Evolutionary conservation across 805 yeast species (phyloP).

Genomic region (Sugiyamaella marilandica): DNA sequence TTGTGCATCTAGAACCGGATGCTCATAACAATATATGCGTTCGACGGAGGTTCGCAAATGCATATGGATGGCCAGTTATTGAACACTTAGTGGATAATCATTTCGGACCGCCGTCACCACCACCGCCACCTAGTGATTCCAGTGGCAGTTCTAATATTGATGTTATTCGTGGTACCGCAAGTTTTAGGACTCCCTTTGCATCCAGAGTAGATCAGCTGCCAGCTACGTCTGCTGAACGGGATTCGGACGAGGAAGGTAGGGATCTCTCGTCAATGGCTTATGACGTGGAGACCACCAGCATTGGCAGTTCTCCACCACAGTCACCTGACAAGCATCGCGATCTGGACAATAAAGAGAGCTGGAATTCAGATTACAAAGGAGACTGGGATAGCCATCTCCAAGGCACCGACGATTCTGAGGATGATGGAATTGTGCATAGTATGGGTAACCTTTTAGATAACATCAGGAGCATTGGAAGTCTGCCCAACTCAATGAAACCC

Average conservation of each 20-base stretch:
- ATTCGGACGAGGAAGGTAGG: background rate
- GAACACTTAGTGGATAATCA: constrained; percentile 71
- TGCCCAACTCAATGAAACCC: background rate
- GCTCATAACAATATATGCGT: constrained; percentile 94
- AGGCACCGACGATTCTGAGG: constrained; percentile 19
- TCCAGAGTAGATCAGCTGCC: background rate
- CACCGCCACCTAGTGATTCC: background rate
- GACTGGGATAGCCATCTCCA: constrained; percentile 24
- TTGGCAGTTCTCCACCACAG: background rate
- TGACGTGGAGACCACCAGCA: constrained; percentile 5
- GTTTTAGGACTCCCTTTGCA: constrained; percentile 1
- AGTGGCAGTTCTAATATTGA: background rate
- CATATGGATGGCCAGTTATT: constrained; percentile 94
- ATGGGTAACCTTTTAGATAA: constrained; percentile 22
- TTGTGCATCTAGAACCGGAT: constrained; percentile 82
- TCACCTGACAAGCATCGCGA: background rate
- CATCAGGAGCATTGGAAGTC: constrained; percentile 14
- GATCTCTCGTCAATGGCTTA: constrained; percentile 17
- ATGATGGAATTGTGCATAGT: constrained; percentile 20
- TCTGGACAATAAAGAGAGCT: constrained; percentile 2
- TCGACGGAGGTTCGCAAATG: constrained; percentile 81
- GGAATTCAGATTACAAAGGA: constrained; percentile 1
- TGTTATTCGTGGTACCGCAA: background rate
- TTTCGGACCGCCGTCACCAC: constrained; percentile 34
- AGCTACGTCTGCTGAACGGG: background rate